These are phyloP conservation scores for Yamadazyma diddensiae DNA, from an alignment of 1,139 yeast genomes.

Conservation along the genomic window DNA sequence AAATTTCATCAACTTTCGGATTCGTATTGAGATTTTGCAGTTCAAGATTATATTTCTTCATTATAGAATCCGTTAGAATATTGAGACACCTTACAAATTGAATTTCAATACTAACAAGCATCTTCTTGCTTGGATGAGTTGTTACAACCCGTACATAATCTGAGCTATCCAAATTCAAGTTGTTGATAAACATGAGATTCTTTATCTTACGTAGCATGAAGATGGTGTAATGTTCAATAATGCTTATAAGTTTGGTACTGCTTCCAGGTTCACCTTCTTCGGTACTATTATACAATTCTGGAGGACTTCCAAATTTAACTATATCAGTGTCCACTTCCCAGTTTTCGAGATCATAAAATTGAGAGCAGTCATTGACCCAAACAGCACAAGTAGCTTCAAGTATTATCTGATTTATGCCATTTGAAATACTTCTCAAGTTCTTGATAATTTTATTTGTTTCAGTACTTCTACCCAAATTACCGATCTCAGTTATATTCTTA, in stretches of 20 bases:
- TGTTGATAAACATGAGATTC: constrained; percentile 24
- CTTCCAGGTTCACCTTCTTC: constrained; percentile 18
- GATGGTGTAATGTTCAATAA: constrained; percentile 37
- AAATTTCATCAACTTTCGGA: constrained; percentile 23
- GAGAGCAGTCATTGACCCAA: constrained; percentile 49
- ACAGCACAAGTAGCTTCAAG: constrained; percentile 45
- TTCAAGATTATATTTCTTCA: constrained; percentile 42
- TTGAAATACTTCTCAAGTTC: constrained; percentile 30
- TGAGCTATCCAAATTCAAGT: constrained; percentile 15
- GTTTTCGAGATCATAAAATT: constrained; percentile 42
- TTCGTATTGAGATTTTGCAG: constrained; percentile 14
- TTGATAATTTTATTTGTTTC: constrained; percentile 41
- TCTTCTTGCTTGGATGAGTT: constrained; percentile 41
- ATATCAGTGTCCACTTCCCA: constrained; percentile 33
- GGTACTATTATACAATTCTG: constrained; percentile 3
- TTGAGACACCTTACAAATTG: constrained; percentile 48
- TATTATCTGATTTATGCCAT: constrained; percentile 36
- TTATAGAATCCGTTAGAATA: constrained; percentile 40
- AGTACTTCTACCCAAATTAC: constrained; percentile 29
- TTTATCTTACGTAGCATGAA: constrained; percentile 32
- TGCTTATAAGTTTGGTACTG: constrained; percentile 34
- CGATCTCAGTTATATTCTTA: constrained; percentile 29
- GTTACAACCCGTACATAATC: constrained; percentile 26
- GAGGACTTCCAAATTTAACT: constrained; percentile 1
- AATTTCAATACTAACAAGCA: constrained; percentile 43